Evolutionary conservation across 2,329 filamentous ascomycete species (phyloP), one percentile per base, ranked within the genome.

Genomic region (Thermothelomyces thermophilus): DNA sequence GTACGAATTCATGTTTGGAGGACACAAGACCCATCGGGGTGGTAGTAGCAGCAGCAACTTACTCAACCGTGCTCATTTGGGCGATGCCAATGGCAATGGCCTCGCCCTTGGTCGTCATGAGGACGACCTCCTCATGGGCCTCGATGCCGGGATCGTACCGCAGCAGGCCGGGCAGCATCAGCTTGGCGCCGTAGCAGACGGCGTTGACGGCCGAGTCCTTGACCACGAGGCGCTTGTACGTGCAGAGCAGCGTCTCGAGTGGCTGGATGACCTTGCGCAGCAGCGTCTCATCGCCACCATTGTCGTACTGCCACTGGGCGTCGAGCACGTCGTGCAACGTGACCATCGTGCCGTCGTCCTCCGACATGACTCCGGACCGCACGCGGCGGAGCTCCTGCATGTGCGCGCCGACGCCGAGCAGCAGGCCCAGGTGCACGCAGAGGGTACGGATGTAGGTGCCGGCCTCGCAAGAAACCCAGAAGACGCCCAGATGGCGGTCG

Each of bases 61-160:
- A 59, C 74, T 97, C 93, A 42, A 96, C 90, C 2, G 90, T 95
- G 34, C 90, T 95, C 93, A 98, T 98, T 70, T 95, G 88, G 16
- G 93, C 90, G 63, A 96, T 95, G 63, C 87, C 93, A 55, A 98
- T 81, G 52, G 93, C 93, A 64, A 98, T 96, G 39, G 93, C 93
- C 75, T 98, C 93, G 63, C 93, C 93, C 80, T 98, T 98, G 64
- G 93, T 97, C 51, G 93, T 97, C 85, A 98, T 97, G 54, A 98
- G 76, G 33, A 98, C 90, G 64, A 97, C 84, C 73, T 98, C 93
- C 69, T 98, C 93, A 67, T 95, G 84, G 56, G 93, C 82, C 70
- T 97, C 90, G 66, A 97, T 95, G 56, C 81, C 87, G 61, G 85
- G 75, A 76, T 96, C 90, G 68, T 95, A 97, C 67, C 93, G 83